Evolutionary conservation across 176 grass and related monocot genomes (phyloP), one percentile per base, ranked within the genome.

Genomic region (Ampelocalamus luodianensis): DNA sequence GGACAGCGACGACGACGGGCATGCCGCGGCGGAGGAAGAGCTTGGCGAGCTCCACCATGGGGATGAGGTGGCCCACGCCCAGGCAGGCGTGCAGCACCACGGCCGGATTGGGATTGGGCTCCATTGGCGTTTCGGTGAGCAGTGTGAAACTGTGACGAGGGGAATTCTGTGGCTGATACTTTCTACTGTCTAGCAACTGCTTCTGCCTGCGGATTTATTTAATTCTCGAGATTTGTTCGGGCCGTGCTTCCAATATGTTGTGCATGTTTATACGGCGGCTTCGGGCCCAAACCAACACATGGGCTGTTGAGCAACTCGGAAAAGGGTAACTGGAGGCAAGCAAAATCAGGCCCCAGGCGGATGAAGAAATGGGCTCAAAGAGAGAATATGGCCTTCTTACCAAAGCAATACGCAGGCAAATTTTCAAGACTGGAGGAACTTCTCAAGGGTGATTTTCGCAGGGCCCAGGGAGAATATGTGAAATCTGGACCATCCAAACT

Each of bases 41-140:
- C 88, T 90, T 89, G 73, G 85, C 86, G 34, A 95, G 71, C 56
- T 95, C 87, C 50, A 95, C 82, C 88, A 95, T 90, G 20, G 90
- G 86, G 69, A 80, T 79, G 11, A 92, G 80, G 83, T 95, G 93
- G 86, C 86, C 88, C 64, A 94, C 79, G 23, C 76, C 92, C 44
- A 81, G 71, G 56, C 40, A 76, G 9, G 86, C 69, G 79, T 91
- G 79, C 6, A 93, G 85, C 36, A 93, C 88, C 39, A 93, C 72
- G 5, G 78, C 85, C 22, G 56, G 53, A 11, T n/a, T 18, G 22
- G 86, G 51, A 14, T 50, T 12, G 39, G 61, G 15, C 65, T 63
- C 86, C 68, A 76, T 82, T 20, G 20, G 48, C 48, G n/a, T 51
- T 53, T 36, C 14, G 11, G 12, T 29, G 61, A 64, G 26, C 11